Percentiles rank a stretch among this genome's conserved stretches.
Conservation (phyloP, 495 filamentous ascomycete species). For the Aspergillus indologenus region DNA sequence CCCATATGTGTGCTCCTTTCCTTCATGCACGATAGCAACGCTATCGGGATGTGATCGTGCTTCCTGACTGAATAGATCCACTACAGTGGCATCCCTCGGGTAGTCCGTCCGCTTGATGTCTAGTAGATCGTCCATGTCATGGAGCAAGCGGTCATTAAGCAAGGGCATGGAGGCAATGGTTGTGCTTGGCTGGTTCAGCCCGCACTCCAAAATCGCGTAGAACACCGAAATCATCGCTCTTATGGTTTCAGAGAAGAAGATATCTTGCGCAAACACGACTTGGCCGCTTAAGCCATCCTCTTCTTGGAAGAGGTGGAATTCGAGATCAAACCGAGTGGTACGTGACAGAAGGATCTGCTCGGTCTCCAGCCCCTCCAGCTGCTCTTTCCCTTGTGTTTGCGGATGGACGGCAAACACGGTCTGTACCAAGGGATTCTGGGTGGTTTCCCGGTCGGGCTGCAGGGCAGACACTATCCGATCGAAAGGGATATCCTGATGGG, state of each 20-base stretch:
- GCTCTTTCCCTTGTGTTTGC: not conserved
- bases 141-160: not conserved
- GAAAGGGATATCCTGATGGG: not conserved
- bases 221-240: not conserved
- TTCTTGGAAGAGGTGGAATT: not conserved
- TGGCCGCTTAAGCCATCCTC: not conserved
- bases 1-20: not conserved
- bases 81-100: conserved; percentile 1
- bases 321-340: conserved; percentile 2
- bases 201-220: not conserved
- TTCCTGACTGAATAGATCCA: conserved; percentile 5
- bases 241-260: conserved; percentile 1
- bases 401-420: not conserved
- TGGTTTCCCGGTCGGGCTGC: not conserved
- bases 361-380: not conserved
- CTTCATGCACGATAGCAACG: not conserved
- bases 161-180: conserved; percentile 1
- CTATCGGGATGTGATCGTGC: not conserved
- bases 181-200: not conserved
- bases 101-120: not conserved
- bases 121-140: not conserved
- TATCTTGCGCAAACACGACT: not conserved
- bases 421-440: not conserved
- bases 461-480: not conserved
- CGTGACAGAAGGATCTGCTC: not conserved